phyloP scores from a whole-genome alignment of 179 eudicot genomes.

The Gypsophila paniculata region DNA sequence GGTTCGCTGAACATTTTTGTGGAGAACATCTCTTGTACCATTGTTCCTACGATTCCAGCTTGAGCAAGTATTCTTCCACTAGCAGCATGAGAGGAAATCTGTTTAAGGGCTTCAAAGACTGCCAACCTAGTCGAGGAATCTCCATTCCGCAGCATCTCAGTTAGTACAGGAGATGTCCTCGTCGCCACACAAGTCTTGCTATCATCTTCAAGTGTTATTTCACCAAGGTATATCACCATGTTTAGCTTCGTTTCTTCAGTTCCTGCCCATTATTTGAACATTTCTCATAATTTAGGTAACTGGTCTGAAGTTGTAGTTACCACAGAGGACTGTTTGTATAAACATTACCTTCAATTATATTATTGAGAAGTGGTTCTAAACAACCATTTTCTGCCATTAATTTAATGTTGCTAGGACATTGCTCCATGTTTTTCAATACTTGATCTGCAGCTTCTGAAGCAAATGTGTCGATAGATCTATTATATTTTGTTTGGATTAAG shows the following conservation, averaged over 20 bases:
- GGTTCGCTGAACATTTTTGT: slow-evolving; percentile 39
- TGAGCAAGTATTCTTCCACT: slow-evolving; percentile 57
- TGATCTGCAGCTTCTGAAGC: slow-evolving; percentile 66
- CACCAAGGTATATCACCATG: slow-evolving; percentile 73
- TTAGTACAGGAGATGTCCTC: slow-evolving; percentile 54
- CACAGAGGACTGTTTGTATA: neutral
- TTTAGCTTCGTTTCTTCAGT: slow-evolving; percentile 55
- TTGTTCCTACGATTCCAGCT: slow-evolving; percentile 50
- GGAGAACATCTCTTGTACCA: slow-evolving; percentile 64
- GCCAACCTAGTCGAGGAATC: slow-evolving; percentile 46
- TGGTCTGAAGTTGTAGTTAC: neutral
- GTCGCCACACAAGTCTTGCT: slow-evolving; percentile 51
- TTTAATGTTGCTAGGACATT: slow-evolving; percentile 53
- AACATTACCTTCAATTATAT: slow-evolving; percentile 57
- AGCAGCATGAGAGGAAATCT: slow-evolving; percentile 57
- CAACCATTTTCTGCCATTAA: slow-evolving; percentile 83
- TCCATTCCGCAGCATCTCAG: slow-evolving; percentile 62
- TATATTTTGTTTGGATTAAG: slow-evolving; percentile 61
- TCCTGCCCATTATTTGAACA: slow-evolving; percentile 39
- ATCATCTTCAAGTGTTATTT: slow-evolving; percentile 55
- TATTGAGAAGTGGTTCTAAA: slow-evolving; percentile 61
- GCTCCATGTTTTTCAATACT: slow-evolving; percentile 59
- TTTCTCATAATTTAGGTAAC: slow-evolving; percentile 8
- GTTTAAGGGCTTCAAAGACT: slow-evolving; percentile 58
- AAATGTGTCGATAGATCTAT: slow-evolving; percentile 48